These are phyloP conservation scores for Coemansia sp. DNA, from an alignment of 192 early-diverging fungal species.

Conservation along the genomic window DNA sequence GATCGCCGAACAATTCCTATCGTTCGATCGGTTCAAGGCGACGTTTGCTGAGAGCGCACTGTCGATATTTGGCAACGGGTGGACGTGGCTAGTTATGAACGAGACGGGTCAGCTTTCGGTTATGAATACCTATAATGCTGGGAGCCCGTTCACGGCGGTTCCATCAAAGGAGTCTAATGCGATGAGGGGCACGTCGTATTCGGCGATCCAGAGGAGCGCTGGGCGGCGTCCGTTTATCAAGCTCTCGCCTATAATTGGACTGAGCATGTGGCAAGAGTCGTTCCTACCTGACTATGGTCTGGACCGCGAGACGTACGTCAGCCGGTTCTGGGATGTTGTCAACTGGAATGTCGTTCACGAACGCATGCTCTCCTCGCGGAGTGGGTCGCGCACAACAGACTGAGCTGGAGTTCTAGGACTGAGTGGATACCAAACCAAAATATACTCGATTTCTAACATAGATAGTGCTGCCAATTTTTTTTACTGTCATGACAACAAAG, in stretches of 20 bases:
- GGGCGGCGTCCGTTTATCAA: slow-evolving; percentile 24
- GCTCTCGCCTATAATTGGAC: slow-evolving; percentile 39
- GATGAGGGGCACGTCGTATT: slow-evolving; percentile 22
- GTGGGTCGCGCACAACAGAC: not conserved
- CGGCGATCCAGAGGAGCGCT: slow-evolving; percentile 18
- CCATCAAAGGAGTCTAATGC: slow-evolving; percentile 12
- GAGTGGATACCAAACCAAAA: not conserved
- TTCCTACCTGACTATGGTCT: slow-evolving; percentile 50
- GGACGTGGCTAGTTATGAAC: slow-evolving; percentile 55
- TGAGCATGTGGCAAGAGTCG: slow-evolving; percentile 58
- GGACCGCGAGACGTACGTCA: slow-evolving; percentile 42
- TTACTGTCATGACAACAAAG: not conserved
- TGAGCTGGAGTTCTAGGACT: not conserved
- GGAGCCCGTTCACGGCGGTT: slow-evolving; percentile 41
- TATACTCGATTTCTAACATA: not conserved
- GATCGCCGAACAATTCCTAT: slow-evolving; percentile 35
- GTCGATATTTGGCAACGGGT: slow-evolving; percentile 54
- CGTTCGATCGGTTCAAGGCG: slow-evolving; percentile 46
- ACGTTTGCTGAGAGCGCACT: slow-evolving; percentile 36
- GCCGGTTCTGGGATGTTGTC: slow-evolving; percentile 50
- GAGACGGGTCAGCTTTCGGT: slow-evolving; percentile 39
- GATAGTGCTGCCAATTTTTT: not conserved
- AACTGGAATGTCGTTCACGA: slow-evolving; percentile 51
- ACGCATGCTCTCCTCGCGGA: slow-evolving; percentile 28
- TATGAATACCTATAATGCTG: slow-evolving; percentile 52